Evolutionary conservation across 345 rosid genomes (phyloP), one percentile per base, ranked within the genome.

Genomic region (Erodium maritimum): DNA sequence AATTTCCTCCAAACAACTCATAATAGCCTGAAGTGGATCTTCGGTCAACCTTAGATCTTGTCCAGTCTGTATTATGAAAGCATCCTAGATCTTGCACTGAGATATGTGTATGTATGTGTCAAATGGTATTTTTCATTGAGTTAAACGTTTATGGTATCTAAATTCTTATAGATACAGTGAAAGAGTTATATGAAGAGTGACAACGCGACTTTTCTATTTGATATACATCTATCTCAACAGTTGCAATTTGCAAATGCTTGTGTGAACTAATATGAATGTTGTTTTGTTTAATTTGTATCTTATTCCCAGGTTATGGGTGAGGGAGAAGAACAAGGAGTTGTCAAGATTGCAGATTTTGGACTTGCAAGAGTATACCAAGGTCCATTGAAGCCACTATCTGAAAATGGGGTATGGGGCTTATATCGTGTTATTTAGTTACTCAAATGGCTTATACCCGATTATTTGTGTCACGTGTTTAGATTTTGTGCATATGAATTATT

Each of bases 311-410:
- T 94, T 50, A 94, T 87, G 96, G 99, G 99, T 21, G 99, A 94
- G 1, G 97, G 82, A 71, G 99, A 94, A 25, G 99, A 94, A 59
- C 87, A 84, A 21, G 97, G 99, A n/a, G 78, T 90, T 14, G 90
- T 94, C 58, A 94, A 90, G 76, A 87, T 90, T 66, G 99, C 90
- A 46, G 99, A 94, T 73, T 94, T 94, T 68, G 99, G 99, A 60
- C 96, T 94, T 11, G 97, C 99, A 14, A 72, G 99, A 64, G 80
- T 94, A 67, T 90, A 87, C 72, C 99, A 87, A 77, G 96, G 95
- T 62, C 99, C 99, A 21, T 63, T 94, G 72, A 90, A 76, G 80
- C 76, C 91, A 6, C 68, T 94, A 24, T 78, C 72, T 21, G 97
- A 90, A 55, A 94, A 94, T 58, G 99, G 99, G 59, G 99, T 79